phyloP scores from a whole-genome alignment of 2,329 filamentous ascomycete species.

The Passalora sequoiae region DNA sequence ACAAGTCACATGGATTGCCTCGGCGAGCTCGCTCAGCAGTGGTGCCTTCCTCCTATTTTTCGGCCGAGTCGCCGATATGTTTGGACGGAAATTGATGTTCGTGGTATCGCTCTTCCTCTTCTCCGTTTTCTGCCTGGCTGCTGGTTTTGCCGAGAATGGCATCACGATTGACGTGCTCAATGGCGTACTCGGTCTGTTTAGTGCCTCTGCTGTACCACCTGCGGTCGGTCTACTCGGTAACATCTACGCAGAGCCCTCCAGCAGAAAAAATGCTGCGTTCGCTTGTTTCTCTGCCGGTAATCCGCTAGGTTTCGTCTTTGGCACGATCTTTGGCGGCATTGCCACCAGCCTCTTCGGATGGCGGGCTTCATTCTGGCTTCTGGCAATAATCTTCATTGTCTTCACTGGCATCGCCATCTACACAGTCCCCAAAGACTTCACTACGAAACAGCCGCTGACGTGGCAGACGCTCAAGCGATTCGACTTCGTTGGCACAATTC shows the following conservation, averaged over 20 bases:
- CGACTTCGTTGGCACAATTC: constrained; percentile 55
- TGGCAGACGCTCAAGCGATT: constrained; percentile 52
- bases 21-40: constrained; percentile 57
- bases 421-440: constrained; percentile 55
- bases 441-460: constrained; percentile 43
- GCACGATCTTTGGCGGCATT: constrained; percentile 58
- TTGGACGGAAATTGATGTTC: constrained; percentile 59
- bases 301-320: constrained; percentile 53
- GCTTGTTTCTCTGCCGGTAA: constrained; percentile 58
- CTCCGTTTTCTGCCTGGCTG: constrained; percentile 51
- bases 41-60: constrained; percentile 63
- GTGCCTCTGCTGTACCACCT: constrained; percentile 59
- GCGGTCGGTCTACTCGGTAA: constrained; percentile 61
- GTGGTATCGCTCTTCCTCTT: constrained; percentile 57
- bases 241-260: constrained; percentile 57
- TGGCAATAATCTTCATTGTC: constrained; percentile 59
- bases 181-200: constrained; percentile 60
- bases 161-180: constrained; percentile 59
- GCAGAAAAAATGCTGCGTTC: constrained; percentile 61
- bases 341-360: constrained; percentile 58
- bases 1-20: constrained; percentile 63
- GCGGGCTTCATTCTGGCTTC: constrained; percentile 58
- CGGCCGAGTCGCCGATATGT: constrained; percentile 60
- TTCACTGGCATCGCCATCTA: constrained; percentile 56
- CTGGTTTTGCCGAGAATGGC: constrained; percentile 56